These are phyloP conservation scores for Fusarium tjaetaba DNA, from an alignment of 2,329 filamentous ascomycete species.

Conservation along the genomic window DNA sequence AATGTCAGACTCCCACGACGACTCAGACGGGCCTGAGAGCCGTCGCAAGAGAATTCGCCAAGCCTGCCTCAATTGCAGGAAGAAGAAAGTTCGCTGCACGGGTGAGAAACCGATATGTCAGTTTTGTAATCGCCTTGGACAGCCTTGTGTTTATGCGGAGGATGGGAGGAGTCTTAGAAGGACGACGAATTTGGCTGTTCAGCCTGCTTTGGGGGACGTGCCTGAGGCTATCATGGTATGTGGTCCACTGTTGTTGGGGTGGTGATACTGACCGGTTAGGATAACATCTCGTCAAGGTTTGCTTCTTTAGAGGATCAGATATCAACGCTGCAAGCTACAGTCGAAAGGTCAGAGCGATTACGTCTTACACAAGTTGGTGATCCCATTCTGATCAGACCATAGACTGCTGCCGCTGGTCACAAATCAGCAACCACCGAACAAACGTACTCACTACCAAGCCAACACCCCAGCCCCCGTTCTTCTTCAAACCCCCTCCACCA, in stretches of 20 bases:
- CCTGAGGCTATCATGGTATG: not conserved
- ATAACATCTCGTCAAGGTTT: slow-evolving; percentile 5
- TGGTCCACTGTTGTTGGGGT: not conserved
- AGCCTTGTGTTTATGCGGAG: slow-evolving; percentile 13
- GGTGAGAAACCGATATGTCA: slow-evolving; percentile 17
- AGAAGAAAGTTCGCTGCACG: slow-evolving; percentile 17
- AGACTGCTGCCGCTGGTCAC: not conserved
- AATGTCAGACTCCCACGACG: slow-evolving; percentile 12
- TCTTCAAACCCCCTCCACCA: not conserved
- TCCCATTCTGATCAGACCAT: accelerated
- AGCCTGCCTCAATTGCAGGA: slow-evolving; percentile 21
- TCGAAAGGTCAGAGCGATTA: not conserved
- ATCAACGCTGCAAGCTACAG: slow-evolving; percentile 2
- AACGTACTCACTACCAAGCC: not conserved
- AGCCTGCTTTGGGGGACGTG: not conserved
- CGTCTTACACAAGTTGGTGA: accelerated
- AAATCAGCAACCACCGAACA: not conserved
- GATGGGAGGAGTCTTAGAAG: slow-evolving; percentile 11
- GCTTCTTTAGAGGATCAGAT: slow-evolving; percentile 6
- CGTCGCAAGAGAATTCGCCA: slow-evolving; percentile 19
- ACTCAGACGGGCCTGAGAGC: slow-evolving; percentile 14
- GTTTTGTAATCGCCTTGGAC: slow-evolving; percentile 10
- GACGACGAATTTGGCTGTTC: not conserved
- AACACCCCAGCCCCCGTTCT: not conserved
- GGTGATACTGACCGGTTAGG: not conserved